Conservation (phyloP, 140 eudicot species). For the Oenanthe javanica region DNA sequence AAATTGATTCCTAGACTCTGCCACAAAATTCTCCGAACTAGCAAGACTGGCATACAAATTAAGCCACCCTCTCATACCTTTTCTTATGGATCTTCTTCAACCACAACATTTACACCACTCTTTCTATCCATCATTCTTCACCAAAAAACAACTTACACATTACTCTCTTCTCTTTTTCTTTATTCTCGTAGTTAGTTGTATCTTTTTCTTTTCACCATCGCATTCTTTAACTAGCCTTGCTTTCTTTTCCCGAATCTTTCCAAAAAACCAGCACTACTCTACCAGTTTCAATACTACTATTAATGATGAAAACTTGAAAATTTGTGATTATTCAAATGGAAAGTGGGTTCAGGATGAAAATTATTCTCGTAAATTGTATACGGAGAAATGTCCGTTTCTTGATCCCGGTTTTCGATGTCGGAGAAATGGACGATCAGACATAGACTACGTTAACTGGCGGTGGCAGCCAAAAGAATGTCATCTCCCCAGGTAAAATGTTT, state of each 20-base stretch:
- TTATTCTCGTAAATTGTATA: constrained; percentile 13
- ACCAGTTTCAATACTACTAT: too few species aligned
- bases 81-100: constrained; percentile 7
- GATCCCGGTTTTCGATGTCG: constrained; percentile 58
- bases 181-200: background rate
- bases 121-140: background rate
- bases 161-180: constrained; percentile 9
- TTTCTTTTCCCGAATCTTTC: constrained; percentile 18
- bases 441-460: constrained; percentile 40
- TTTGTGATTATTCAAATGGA: constrained; percentile 43
- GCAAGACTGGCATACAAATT: background rate
- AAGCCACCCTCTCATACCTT: background rate
- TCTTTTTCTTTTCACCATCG: constrained; percentile 1
- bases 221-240: constrained; percentile 6
- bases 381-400: constrained; percentile 40
- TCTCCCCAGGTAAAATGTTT: constrained; percentile 40
- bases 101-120: background rate
- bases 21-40: background rate
- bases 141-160: constrained; percentile 9
- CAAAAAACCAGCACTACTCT: background rate
- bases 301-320: background rate
- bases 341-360: constrained; percentile 46
- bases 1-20: background rate
- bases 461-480: constrained; percentile 43
- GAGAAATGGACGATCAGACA: constrained; percentile 30